A percentile compares a stretch with the other conserved stretches of the same genome.
Conservation (phyloP, 1,284 basidiomycete species). For the Microbotryum intermedium region DNA sequence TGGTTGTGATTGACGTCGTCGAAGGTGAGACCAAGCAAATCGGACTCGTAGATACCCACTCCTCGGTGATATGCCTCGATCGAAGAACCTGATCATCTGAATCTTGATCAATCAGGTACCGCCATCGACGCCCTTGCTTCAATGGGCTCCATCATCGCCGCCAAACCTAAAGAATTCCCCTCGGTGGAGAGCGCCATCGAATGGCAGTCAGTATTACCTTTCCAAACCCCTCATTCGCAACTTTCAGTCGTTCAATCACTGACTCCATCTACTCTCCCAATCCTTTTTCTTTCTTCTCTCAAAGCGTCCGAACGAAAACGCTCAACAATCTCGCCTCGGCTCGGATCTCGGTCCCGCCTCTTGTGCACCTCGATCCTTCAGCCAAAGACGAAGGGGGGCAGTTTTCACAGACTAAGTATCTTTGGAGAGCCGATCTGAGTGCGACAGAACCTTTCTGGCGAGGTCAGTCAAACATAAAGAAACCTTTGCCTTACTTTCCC, state of each 20-base stretch:
- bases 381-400: conserved; percentile 17
- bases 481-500: neutral
- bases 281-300: neutral
- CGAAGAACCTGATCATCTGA: too few relatives aligned
- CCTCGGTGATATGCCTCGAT: too few relatives aligned
- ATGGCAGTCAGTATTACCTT: conserved; percentile 74
- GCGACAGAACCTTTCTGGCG: conserved; percentile 84
- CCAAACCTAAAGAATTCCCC: conserved; percentile 73
- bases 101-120: conserved; percentile 53
- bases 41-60: too few relatives aligned
- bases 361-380: conserved; percentile 47
- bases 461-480: too few relatives aligned
- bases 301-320: conserved; percentile 61
- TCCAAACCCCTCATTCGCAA: neutral
- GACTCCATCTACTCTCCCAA: neutral
- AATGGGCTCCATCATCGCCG: conserved; percentile 81
- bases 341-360: conserved; percentile 70
- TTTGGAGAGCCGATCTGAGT: conserved; percentile 77
- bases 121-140: conserved; percentile 82
- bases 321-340: conserved; percentile 73
- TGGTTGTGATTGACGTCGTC: conserved; percentile 88
- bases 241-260: neutral
- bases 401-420: conserved; percentile 29
- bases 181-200: conserved; percentile 75
- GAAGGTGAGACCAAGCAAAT: conserved; percentile 57